Evolutionary conservation across 768 basidiomycete species (phyloP).

Genomic region (Gymnopilus junonius): DNA sequence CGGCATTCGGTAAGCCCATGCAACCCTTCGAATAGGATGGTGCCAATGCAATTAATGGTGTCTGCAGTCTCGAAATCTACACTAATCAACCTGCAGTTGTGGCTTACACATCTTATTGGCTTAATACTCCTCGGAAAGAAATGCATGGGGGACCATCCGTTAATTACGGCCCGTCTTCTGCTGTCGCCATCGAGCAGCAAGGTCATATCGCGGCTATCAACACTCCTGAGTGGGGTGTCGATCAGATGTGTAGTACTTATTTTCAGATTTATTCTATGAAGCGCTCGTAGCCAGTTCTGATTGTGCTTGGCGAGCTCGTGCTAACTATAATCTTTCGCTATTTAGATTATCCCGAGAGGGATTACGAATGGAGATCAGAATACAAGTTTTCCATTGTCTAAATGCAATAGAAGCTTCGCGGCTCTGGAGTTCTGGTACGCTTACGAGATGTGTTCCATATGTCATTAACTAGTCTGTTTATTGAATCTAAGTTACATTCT

Average conservation of each 20-base stretch:
- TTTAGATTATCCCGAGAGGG: conserved; percentile 44
- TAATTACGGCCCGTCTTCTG: conserved; percentile 45
- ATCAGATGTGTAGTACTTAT: conserved; percentile 56
- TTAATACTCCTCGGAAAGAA: conserved; percentile 50
- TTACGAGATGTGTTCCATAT: background rate
- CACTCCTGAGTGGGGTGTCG: conserved; percentile 55
- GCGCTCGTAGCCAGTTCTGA: background rate
- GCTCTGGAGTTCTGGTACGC: too few relatives aligned
- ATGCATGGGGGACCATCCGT: conserved; percentile 51
- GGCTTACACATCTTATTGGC: conserved; percentile 50
- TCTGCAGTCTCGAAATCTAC: conserved; percentile 47
- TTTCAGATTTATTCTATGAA: background rate
- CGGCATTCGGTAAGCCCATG: conserved; percentile 44
- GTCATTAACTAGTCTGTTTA: background rate
- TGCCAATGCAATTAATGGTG: too few relatives aligned
- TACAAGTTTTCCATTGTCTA: conserved; percentile 48
- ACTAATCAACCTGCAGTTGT: conserved; percentile 57
- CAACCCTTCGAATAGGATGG: background rate
- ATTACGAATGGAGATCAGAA: conserved; percentile 50
- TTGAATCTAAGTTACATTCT: background rate
- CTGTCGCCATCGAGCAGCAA: conserved; percentile 57
- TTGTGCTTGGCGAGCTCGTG: background rate
- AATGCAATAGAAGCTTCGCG: background rate
- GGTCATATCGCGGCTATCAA: conserved; percentile 60
- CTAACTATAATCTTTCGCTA: background rate